A percentile compares a stretch with the other conserved stretches of the same genome.
phyloP scores from a whole-genome alignment of 495 filamentous ascomycete species.

The Aspergillus ostianus region DNA sequence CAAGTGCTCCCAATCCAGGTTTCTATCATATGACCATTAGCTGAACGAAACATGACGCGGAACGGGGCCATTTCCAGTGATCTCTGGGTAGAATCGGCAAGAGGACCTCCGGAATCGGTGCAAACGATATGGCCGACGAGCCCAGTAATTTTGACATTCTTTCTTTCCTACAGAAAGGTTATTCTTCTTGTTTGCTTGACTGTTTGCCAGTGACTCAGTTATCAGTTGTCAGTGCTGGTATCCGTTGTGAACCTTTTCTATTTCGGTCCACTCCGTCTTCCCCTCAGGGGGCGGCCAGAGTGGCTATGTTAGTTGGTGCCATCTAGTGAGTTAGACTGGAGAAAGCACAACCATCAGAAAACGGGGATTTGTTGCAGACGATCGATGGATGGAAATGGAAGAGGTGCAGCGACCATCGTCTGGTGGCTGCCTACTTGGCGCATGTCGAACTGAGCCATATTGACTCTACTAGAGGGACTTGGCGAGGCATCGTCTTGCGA shows the following conservation, averaged over 20 bases:
- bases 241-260: background rate
- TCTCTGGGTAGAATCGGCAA: background rate
- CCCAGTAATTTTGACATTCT: background rate
- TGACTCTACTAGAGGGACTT: background rate
- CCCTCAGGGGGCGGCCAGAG: background rate
- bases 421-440: constrained; percentile 3
- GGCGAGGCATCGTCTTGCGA: background rate
- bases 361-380: background rate
- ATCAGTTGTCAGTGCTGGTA: background rate
- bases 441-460: background rate
- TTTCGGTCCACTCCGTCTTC: background rate
- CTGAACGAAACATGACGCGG: background rate
- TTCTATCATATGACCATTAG: background rate
- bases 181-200: background rate
- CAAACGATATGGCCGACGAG: background rate
- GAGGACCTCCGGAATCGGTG: background rate
- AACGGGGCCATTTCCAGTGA: background rate
- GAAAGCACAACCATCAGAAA: background rate
- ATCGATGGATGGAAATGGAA: background rate
- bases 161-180: background rate
- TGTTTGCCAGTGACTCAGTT: background rate
- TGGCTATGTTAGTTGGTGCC: background rate
- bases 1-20: background rate
- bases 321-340: background rate
- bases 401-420: background rate